Conservation (phyloP, 192 early-diverging fungal genomes). For the Backusella macrospora region DNA sequence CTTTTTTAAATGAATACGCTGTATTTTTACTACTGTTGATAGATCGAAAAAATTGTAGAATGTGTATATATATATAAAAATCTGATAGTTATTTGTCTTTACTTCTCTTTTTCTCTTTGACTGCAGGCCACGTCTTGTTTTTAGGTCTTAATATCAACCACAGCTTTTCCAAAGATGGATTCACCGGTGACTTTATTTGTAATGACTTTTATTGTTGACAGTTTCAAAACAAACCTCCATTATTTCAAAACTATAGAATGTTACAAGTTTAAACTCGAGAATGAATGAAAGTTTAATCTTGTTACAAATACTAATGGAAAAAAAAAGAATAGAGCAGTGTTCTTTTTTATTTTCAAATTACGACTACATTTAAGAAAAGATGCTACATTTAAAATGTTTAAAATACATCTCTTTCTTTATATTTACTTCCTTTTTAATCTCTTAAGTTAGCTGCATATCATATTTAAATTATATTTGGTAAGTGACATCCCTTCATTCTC, state of each 20-base stretch:
- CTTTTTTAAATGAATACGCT: too few species aligned
- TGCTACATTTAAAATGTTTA: background rate
- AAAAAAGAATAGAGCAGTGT: background rate
- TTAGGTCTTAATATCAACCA: too few species aligned
- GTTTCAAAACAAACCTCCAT: background rate
- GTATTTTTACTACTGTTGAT: too few species aligned
- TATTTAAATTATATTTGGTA: background rate
- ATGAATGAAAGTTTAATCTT: conserved; percentile 1
- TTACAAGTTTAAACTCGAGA: background rate
- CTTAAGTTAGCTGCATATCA: background rate
- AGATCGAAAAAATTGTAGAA: too few species aligned
- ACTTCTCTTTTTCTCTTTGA: too few species aligned
- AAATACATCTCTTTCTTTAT: background rate
- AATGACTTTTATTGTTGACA: background rate
- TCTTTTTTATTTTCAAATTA: too few species aligned
- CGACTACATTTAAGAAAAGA: background rate
- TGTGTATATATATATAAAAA: too few species aligned
- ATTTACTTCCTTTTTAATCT: background rate
- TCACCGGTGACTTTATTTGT: too few species aligned
- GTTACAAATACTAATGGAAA: background rate
- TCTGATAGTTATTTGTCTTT: too few species aligned
- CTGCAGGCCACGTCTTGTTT: too few species aligned
- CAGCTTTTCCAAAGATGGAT: too few species aligned
- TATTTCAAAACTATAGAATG: conserved; percentile 3
- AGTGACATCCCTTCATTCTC: conserved; percentile 2